These are phyloP conservation scores for Bifiguratus adelaidae DNA, from an alignment of 192 early-diverging fungal genomes.

Conservation along the genomic window DNA sequence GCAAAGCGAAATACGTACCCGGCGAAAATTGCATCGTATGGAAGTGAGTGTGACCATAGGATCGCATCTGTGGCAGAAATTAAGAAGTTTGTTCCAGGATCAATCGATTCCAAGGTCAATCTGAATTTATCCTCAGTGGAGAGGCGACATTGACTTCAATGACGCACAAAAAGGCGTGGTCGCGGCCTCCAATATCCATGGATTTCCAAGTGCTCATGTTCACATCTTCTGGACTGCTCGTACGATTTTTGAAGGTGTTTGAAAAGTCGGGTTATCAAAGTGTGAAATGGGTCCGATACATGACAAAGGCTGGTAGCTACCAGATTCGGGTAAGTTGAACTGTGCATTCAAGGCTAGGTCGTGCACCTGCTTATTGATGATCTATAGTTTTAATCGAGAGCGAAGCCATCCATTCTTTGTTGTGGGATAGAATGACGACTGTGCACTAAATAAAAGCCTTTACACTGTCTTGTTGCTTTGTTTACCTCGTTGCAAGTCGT, in stretches of 20 bases:
- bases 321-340: conserved; percentile 50
- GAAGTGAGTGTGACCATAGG: conserved; percentile 54
- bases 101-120: conserved; percentile 80
- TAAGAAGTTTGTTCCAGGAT: conserved; percentile 51
- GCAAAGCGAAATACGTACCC: conserved; percentile 94
- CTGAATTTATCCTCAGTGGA: conserved; percentile 72
- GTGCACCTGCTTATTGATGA: too few species aligned
- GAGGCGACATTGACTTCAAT: conserved; percentile 76
- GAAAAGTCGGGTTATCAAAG: conserved; percentile 93
- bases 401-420: too few species aligned
- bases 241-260: conserved; percentile 96
- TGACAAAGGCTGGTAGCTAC: conserved; percentile 92
- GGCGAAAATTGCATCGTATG: conserved; percentile 90
- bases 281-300: conserved; percentile 99
- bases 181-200: conserved; percentile 89
- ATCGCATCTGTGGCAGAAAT: conserved; percentile 6
- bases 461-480: too few species aligned
- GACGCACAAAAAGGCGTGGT: conserved; percentile 84
- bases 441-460: too few species aligned
- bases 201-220: conserved; percentile 95
- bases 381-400: too few species aligned
- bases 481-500: too few species aligned
- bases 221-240: conserved; percentile 91
- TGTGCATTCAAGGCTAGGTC: too few species aligned
- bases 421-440: too few species aligned